These are phyloP conservation scores for Vitis riparia DNA, from an alignment of 164 flowering plant genomes.

Conservation along the genomic window DNA sequence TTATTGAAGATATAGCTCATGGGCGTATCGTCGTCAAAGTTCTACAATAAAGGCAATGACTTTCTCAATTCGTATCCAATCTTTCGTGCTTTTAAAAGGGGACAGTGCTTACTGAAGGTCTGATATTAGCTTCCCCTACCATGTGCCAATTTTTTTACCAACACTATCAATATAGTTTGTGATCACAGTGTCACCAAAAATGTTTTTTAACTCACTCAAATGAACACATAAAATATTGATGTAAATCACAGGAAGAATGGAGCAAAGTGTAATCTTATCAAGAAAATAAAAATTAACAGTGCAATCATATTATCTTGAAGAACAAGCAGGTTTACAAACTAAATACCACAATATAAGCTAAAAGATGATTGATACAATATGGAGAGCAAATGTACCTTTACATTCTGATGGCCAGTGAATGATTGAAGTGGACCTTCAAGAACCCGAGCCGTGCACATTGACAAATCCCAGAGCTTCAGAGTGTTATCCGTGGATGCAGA, in stretches of 20 bases:
- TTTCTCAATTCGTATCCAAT: no score
- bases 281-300: not conserved
- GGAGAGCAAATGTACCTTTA: constrained; percentile 58
- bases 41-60: no score
- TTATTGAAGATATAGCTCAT: not conserved
- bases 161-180: no score
- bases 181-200: no score
- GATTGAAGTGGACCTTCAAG: constrained; percentile 79
- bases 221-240: not conserved
- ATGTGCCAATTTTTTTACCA: no score
- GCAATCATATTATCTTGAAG: not conserved
- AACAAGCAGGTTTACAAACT: not conserved
- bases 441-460: constrained; percentile 60
- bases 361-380: not conserved
- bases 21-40: not conserved
- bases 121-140: no score
- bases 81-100: no score
- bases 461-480: constrained; percentile 93
- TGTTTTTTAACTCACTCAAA: not conserved
- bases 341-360: not conserved
- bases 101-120: no score
- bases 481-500: constrained; percentile 97
- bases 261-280: not conserved
- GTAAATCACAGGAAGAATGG: not conserved
- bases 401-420: constrained; percentile 85